Evolutionary conservation across 1,284 basidiomycete genomes (phyloP).

Genomic region (Trametes hirsuta): DNA sequence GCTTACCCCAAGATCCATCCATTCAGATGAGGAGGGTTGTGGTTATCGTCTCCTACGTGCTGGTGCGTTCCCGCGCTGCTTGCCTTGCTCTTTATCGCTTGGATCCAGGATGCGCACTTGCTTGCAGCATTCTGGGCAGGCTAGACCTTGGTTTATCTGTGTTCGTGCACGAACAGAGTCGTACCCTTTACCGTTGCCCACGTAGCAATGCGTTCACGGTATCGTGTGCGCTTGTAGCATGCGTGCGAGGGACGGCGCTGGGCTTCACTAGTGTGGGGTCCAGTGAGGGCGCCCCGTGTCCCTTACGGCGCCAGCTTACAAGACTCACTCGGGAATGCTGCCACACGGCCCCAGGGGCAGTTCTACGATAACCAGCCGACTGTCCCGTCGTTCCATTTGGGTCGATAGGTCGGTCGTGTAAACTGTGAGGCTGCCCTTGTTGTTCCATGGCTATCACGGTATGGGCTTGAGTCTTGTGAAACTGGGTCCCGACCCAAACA

Average conservation of each 20-base stretch:
- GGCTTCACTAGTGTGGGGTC: background rate
- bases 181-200: background rate
- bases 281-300: no score
- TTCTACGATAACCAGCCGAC: no score
- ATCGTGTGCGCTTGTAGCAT: background rate
- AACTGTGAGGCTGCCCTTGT: no score
- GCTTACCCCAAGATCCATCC: no score
- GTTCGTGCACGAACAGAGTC: background rate
- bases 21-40: no score
- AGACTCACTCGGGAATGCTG: no score
- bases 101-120: background rate
- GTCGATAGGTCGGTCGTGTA: no score
- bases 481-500: background rate
- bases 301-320: no score
- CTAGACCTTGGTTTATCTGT: background rate
- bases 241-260: background rate
- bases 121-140: background rate
- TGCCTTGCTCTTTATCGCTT: background rate
- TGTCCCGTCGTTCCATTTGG: no score
- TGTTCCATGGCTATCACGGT: no score
- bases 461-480: no score
- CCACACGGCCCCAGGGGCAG: no score
- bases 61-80: background rate
- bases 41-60: background rate
- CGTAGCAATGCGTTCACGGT: background rate